These are phyloP conservation scores for Hypoxylon sp. DNA, from an alignment of 2,329 filamentous ascomycete genomes.

Conservation along the genomic window DNA sequence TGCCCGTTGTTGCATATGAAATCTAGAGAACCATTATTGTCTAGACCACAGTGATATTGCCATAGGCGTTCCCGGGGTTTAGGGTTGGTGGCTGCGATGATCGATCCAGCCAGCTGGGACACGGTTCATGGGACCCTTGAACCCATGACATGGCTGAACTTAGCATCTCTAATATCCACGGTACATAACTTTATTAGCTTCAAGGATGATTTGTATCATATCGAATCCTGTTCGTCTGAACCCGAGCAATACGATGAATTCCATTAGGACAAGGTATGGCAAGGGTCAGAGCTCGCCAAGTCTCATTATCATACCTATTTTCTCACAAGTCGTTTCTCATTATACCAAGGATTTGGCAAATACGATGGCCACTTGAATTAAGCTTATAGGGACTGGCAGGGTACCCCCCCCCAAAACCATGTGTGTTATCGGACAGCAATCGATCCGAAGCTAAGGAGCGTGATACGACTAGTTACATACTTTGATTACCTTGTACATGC, in stretches of 20 bases:
- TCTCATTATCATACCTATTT: conserved; percentile 5
- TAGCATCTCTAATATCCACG: conserved; percentile 34
- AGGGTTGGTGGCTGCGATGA: conserved; percentile 41
- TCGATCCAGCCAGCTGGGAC: conserved; percentile 45
- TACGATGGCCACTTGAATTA: neutral
- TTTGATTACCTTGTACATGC: conserved; percentile 2
- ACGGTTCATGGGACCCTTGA: conserved; percentile 42
- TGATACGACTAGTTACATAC: conserved; percentile 4
- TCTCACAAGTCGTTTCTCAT: neutral
- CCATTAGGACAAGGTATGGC: neutral
- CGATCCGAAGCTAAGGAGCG: conserved; percentile 14
- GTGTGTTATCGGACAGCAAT: conserved; percentile 12
- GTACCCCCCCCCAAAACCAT: conserved; percentile 8
- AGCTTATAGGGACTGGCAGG: conserved; percentile 11
- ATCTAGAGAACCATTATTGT: conserved; percentile 8
- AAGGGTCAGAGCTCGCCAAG: conserved; percentile 8
- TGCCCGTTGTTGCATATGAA: conserved; percentile 6
- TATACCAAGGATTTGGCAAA: neutral
- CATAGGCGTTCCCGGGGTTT: conserved; percentile 17
- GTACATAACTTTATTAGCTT: conserved; percentile 20
- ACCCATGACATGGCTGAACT: conserved; percentile 34
- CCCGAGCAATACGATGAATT: neutral
- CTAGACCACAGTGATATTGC: conserved; percentile 20
- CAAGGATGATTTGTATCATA: conserved; percentile 12
- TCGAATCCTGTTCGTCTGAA: conserved; percentile 4